Conservation (phyloP, 2,329 filamentous ascomycete genomes). For the Tetracladium maxilliforme region DNA sequence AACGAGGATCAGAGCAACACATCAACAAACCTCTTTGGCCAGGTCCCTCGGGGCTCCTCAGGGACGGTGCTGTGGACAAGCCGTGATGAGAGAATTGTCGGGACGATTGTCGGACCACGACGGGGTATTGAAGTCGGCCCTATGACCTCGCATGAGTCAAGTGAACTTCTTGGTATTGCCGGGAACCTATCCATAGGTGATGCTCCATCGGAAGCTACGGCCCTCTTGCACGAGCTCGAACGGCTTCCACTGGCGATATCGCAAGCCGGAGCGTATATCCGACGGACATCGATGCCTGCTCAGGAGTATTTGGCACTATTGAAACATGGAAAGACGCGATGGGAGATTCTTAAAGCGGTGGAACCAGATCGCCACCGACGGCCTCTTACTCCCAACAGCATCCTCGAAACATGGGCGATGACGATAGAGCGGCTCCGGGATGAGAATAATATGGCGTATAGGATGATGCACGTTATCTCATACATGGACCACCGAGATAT, state of each 20-base stretch:
- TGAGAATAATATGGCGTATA: constrained; percentile 12
- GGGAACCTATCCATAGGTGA: constrained; percentile 1
- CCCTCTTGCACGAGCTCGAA: constrained; percentile 11
- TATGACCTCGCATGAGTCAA: constrained; percentile 10
- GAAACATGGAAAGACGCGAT: constrained; percentile 8
- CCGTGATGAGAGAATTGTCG: constrained; percentile 12
- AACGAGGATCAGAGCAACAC: no score
- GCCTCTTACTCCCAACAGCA: constrained; percentile 14
- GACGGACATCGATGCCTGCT: constrained; percentile 9
- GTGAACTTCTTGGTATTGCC: constrained; percentile 5
- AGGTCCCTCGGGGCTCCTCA: constrained; percentile 9
- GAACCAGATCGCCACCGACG: constrained; percentile 14
- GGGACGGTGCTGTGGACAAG: constrained; percentile 18
- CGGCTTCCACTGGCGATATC: constrained; percentile 16
- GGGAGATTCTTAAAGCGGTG: constrained; percentile 8
- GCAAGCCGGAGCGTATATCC: constrained; percentile 16
- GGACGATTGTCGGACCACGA: constrained; percentile 9
- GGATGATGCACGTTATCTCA: constrained; percentile 14
- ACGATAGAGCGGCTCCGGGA: constrained; percentile 15
- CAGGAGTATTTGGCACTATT: constrained; percentile 12
- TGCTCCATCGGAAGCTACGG: constrained; percentile 2
- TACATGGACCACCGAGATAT: constrained; percentile 18
- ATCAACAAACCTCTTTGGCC: not conserved
- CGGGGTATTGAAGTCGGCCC: constrained; percentile 9
- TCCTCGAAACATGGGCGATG: constrained; percentile 17